Evolutionary conservation across 805 yeast species (phyloP).

Genomic region (Ogataea ganodermae): DNA sequence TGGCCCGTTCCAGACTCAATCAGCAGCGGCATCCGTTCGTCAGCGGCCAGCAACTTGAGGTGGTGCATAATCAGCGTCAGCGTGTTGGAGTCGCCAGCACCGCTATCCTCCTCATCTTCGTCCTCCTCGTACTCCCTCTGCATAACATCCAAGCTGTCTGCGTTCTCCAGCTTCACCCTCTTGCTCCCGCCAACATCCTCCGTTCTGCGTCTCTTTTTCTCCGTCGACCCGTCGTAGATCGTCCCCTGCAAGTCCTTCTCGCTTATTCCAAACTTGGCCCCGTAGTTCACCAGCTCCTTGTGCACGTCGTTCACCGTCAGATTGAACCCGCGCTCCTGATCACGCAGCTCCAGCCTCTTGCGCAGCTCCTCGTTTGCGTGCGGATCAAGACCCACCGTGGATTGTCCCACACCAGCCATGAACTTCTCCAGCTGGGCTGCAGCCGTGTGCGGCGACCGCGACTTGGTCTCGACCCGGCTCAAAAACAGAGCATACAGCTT

Average conservation of each 20-base stretch:
- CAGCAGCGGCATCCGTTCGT: slow-evolving; percentile 58
- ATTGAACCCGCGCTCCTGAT: slow-evolving; percentile 38
- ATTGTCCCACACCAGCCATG: slow-evolving; percentile 35
- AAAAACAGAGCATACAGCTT: slow-evolving; percentile 63
- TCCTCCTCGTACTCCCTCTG: slow-evolving; percentile 33
- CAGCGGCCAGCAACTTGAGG: slow-evolving; percentile 61
- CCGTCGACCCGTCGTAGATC: slow-evolving; percentile 38
- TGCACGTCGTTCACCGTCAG: slow-evolving; percentile 47
- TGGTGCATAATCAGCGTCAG: slow-evolving; percentile 49
- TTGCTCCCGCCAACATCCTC: slow-evolving; percentile 15
- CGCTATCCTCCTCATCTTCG: slow-evolving; percentile 24
- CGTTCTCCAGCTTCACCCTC: slow-evolving; percentile 33
- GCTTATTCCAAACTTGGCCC: slow-evolving; percentile 40
- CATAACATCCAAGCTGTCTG: slow-evolving; percentile 30
- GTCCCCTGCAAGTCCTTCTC: slow-evolving; percentile 38
- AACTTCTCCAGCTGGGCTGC: slow-evolving; percentile 29
- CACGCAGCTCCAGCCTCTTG: slow-evolving; percentile 34
- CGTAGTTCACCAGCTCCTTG: slow-evolving; percentile 27
- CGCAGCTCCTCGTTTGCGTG: slow-evolving; percentile 24
- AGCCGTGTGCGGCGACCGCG: slow-evolving; percentile 38
- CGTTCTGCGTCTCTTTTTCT: slow-evolving; percentile 16
- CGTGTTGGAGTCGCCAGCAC: slow-evolving; percentile 17
- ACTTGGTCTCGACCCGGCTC: slow-evolving; percentile 54
- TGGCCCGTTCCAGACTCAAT: slow-evolving; percentile 55
- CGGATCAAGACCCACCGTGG: slow-evolving; percentile 38